Evolutionary conservation across 2,329 filamentous ascomycete species (phyloP), one percentile per base, ranked within the genome.

Genomic region (Fusarium subtropicale): DNA sequence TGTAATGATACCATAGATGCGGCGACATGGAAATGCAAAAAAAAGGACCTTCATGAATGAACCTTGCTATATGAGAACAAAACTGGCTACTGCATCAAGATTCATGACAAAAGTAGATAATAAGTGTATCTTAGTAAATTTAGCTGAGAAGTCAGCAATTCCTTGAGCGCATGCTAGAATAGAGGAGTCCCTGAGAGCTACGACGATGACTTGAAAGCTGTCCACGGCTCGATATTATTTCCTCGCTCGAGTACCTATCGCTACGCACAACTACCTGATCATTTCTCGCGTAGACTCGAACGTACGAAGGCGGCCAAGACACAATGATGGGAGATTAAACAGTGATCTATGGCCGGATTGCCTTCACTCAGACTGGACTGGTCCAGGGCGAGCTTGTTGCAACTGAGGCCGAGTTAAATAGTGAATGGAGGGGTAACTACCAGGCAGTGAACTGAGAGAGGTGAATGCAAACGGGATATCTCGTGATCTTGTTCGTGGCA

Each of bases 1-100:
- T 79, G 77, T 79, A 78, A 78, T 78, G 76, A 79, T 79, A 79
- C 77, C 77, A 79, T 78, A 79, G 77, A 79, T 65, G 69, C 54
- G 66, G 73, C 71, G 73, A 69, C 72, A 75, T 73, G 66, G 69
- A 61, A 68, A 70, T 72, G 73, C 69, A 76, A 74, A 72, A 74
- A 72, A 70, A 66, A 70, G 70, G 62, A 69, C 69, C 71, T 68
- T 74, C 63, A 52, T 73, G 73, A 68, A 56, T 62, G 61, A 69
- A 56, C 65, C 61, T 68, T 62, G 65, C 61, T 60, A 67, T 67
- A 64, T 66, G 62, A 60, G 54, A 71, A 63, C 51, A 52, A 50
- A 12, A 33, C n/a, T 11, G 9, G 8, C 33, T 42, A 33, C 33
- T 22, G 9, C 12, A 34, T 41, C 42, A 2, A 20, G 30, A 46